A percentile compares a stretch with the other conserved stretches of the same genome.
Evolutionary conservation across 2,329 filamentous ascomycete species (phyloP).

Genomic region (Volutella citrinella): DNA sequence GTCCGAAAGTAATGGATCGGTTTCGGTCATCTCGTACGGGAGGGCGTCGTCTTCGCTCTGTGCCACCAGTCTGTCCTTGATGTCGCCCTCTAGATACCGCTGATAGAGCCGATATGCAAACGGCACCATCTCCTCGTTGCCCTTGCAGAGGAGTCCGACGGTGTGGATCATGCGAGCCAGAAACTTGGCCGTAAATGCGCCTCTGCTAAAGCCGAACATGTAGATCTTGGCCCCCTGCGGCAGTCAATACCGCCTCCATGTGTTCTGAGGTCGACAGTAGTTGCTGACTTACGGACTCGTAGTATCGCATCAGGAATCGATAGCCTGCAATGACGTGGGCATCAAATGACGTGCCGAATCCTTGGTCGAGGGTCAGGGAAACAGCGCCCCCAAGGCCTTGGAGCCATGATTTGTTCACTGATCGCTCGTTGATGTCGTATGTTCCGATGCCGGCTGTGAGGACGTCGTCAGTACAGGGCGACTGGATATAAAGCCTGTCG

Average conservation of each 20-base stretch:
- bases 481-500: rapidly evolving
- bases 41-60: constrained; percentile 5
- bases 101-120: constrained; percentile 47
- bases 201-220: constrained; percentile 52
- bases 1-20: constrained; percentile 22
- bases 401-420: constrained; percentile 36
- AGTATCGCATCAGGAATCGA: constrained; percentile 53
- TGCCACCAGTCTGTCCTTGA: constrained; percentile 28
- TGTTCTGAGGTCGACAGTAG: rapidly evolving
- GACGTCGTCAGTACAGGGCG: neutral
- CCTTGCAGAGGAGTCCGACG: constrained; percentile 47
- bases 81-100: constrained; percentile 37
- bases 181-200: constrained; percentile 52
- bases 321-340: constrained; percentile 52
- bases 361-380: constrained; percentile 40
- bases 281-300: constrained; percentile 33
- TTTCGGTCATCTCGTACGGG: constrained; percentile 19
- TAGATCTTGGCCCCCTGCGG: constrained; percentile 47
- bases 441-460: constrained; percentile 46
- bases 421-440: constrained; percentile 42
- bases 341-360: constrained; percentile 45
- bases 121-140: constrained; percentile 52
- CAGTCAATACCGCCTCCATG: neutral
- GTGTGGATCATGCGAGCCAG: constrained; percentile 49
- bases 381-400: constrained; percentile 34